These are phyloP conservation scores for Penstemon barbatus DNA, from an alignment of 257 asterid species.

Conservation along the genomic window DNA sequence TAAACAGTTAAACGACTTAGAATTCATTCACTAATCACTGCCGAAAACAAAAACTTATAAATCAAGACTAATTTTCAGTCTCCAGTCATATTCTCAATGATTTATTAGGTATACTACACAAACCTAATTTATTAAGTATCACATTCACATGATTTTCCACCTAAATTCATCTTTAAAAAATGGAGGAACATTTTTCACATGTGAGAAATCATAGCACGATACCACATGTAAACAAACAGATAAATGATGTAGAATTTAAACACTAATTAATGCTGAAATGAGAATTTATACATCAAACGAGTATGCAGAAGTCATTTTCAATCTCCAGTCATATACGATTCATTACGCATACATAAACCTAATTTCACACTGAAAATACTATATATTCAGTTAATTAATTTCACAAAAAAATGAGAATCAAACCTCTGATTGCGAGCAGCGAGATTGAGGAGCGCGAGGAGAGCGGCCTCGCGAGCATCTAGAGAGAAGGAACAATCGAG, in stretches of 20 bases:
- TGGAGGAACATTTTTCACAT: too few species aligned
- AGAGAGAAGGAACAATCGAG: conserved; percentile 51
- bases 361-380: not conserved
- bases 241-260: too few species aligned
- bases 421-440: conserved; percentile 83
- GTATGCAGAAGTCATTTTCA: not conserved
- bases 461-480: conserved; percentile 77
- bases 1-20: not conserved
- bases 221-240: too few species aligned
- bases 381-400: not conserved
- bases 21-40: conserved; percentile 13
- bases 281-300: too few species aligned
- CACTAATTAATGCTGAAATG: too few species aligned
- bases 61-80: conserved; percentile 8
- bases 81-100: not conserved
- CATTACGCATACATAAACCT: not conserved
- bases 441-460: conserved; percentile 87
- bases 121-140: not conserved
- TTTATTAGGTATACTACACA: not conserved
- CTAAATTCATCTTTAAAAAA: too few species aligned
- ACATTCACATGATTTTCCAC: too few species aligned
- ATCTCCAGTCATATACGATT: not conserved
- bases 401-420: not conserved
- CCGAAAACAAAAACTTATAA: not conserved
- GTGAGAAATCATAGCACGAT: too few species aligned